A percentile compares a stretch with the other conserved stretches of the same genome.
phyloP scores from a whole-genome alignment of 768 basidiomycete genomes.

The Boletales sp. region DNA sequence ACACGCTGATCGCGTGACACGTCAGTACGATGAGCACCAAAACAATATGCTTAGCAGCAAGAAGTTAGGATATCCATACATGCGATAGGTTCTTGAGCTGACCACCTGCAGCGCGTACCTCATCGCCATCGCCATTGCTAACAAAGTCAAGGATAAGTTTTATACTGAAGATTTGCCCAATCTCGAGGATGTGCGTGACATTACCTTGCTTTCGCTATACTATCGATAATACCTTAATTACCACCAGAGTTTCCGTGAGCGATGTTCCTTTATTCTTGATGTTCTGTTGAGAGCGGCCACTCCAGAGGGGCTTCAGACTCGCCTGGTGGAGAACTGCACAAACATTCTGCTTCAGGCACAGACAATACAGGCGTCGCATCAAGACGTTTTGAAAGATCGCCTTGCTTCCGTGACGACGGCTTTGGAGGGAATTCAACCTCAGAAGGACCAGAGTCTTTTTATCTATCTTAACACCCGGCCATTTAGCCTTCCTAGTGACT shows the following conservation, averaged over 20 bases:
- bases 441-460: conserved; percentile 67
- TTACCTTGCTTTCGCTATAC: conserved; percentile 8
- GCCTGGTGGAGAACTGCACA: conserved; percentile 53
- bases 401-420: conserved; percentile 44
- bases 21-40: conserved; percentile 72
- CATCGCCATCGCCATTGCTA: conserved; percentile 66
- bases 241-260: conserved; percentile 67
- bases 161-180: conserved; percentile 65
- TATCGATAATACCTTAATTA: conserved; percentile 9
- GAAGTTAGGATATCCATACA: conserved; percentile 47
- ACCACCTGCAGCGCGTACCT: conserved; percentile 53
- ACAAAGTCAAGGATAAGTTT: conserved; percentile 65
- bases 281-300: neutral
- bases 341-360: conserved; percentile 58
- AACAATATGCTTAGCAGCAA: conserved; percentile 78
- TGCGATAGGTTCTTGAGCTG: neutral
- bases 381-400: conserved; percentile 54
- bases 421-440: conserved; percentile 50
- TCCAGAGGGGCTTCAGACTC: conserved; percentile 69
- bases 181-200: conserved; percentile 63
- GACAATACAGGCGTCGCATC: conserved; percentile 52
- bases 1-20: conserved; percentile 69
- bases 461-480: conserved; percentile 66
- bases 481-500: conserved; percentile 63
- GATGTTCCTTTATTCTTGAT: neutral